Evolutionary conservation across 2,329 filamentous ascomycete species (phyloP), one percentile per base, ranked within the genome.

Genomic region (Xylaria sp.): DNA sequence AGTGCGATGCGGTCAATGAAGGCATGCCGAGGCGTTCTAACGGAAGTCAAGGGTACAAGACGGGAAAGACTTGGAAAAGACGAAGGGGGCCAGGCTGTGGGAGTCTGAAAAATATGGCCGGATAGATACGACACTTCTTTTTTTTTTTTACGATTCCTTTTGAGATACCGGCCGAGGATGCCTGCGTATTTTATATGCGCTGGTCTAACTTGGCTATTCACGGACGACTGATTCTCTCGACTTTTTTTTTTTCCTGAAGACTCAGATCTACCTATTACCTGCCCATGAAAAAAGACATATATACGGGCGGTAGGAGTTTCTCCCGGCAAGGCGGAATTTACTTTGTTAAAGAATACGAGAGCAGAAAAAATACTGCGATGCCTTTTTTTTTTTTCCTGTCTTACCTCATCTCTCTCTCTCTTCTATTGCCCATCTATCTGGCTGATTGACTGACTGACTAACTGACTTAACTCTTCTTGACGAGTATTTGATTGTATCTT

Each of bases 101-200:
- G 46, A 45, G 12, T 25, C 45, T 14, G 33, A 46, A 42, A 53
- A 53, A 17, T 15, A 4, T 17, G 38, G 15, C 23, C 19, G 33
- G 35, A 58, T 53, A 53, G 46, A 50, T 31, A 51, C 40, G 50
- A 63, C 55, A 42, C n/a, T n/a, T n/a, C n/a, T n/a, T 19, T 15
- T 28, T 19, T 17, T 9, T 50, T 42, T 31, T n/a, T 21, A 28
- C 21, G 17, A 50, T n/a, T n/a, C n/a, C n/a, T n/a, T n/a, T n/a
- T n/a, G n/a, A n/a, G n/a, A 17, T 21, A 17, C 14, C n/a, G 31
- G 12, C 28, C 28, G 19, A 31, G 43, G 25, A 37, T 5, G 35
- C 14, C 17, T 17, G 23, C 40, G 14, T 28, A 17, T 31, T 19
- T 12, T 31, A n/a, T n/a, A n/a, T 31, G 43, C 17, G 8, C 15